Evolutionary conservation across 2,329 filamentous ascomycete genomes (phyloP).

Genomic region (Fusarium irregulare): DNA sequence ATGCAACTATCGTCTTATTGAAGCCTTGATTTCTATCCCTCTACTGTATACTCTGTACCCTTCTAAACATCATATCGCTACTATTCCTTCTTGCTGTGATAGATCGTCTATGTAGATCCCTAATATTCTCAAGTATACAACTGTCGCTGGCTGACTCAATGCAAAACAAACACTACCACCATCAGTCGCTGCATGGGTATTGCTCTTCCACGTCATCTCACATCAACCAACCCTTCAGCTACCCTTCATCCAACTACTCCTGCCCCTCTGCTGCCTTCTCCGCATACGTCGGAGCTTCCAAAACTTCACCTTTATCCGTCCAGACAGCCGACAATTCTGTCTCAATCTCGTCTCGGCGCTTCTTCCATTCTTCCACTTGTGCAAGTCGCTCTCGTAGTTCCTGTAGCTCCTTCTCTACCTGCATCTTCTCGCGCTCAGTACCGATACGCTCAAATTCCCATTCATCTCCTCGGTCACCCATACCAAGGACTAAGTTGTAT

Average conservation of each 20-base stretch:
- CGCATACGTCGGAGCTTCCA: constrained; percentile 61
- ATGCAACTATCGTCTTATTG: not conserved
- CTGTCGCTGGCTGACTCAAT: constrained; percentile 4
- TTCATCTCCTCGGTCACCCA: constrained; percentile 82
- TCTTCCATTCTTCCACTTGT: constrained; percentile 87
- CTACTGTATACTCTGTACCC: constrained; percentile 9
- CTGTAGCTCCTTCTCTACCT: constrained; percentile 89
- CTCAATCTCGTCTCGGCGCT: constrained; percentile 82
- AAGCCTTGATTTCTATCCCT: constrained; percentile 9
- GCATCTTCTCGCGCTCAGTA: constrained; percentile 90
- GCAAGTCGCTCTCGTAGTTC: constrained; percentile 83
- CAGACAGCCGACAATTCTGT: constrained; percentile 76
- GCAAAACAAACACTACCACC: constrained; percentile 15
- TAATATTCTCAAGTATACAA: constrained; percentile 11
- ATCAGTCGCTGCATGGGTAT: constrained; percentile 8
- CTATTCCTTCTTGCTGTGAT: not conserved
- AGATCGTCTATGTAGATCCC: constrained; percentile 21
- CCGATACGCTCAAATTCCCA: constrained; percentile 97
- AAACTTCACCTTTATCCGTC: constrained; percentile 63
- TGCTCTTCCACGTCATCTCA: constrained; percentile 7
- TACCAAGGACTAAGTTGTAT: constrained; percentile 86
- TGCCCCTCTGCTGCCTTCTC: constrained; percentile 30
- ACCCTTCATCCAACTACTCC: constrained; percentile 14
- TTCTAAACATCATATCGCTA: constrained; percentile 14
- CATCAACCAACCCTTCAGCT: constrained; percentile 8